Percentiles rank a stretch among this genome's conserved stretches.
phyloP scores from a whole-genome alignment of 2,329 filamentous ascomycete species.

The Fusarium fujikuroi region DNA sequence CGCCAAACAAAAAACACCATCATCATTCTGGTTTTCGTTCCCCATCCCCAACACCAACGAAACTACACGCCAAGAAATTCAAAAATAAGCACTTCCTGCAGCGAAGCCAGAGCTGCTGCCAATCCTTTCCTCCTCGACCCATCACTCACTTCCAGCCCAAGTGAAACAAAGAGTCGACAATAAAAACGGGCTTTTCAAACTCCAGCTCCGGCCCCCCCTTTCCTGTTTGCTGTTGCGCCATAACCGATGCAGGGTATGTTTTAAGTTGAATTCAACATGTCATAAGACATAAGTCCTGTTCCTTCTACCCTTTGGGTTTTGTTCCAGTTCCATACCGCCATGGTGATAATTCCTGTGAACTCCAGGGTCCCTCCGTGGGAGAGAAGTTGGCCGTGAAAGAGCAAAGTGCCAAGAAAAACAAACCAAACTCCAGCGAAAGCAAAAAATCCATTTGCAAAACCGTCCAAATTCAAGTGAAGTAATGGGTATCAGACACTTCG shows the following conservation, averaged over 20 bases:
- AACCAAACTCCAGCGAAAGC: conserved; percentile 19
- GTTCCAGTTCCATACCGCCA: conserved; percentile 16
- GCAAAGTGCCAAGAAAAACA: conserved; percentile 6
- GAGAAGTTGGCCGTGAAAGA: conserved; percentile 21
- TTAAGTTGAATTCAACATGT: conserved; percentile 33
- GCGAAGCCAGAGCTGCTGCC: not conserved
- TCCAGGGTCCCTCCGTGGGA: conserved; percentile 25
- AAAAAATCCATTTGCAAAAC: conserved; percentile 25
- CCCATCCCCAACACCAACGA: conserved; percentile 7
- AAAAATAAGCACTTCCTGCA: conserved; percentile 4
- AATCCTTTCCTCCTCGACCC: not conserved
- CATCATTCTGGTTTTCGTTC: conserved; percentile 40
- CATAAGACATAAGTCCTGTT: conserved; percentile 33
- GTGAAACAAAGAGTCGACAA: conserved; percentile 12
- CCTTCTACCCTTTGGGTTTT: conserved; percentile 23
- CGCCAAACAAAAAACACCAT: conserved; percentile 22
- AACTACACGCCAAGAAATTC: not conserved
- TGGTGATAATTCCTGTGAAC: conserved; percentile 28
- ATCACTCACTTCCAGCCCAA: not conserved
- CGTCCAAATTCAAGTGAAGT: conserved; percentile 16
- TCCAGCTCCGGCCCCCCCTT: conserved; percentile 23
- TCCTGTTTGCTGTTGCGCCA: conserved; percentile 39
- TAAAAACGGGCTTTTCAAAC: conserved; percentile 35
- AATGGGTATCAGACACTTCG: conserved; percentile 35
- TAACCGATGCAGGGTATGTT: conserved; percentile 47